These are phyloP conservation scores for Schizochytrium sp. DNA, from an alignment of 108 stramenopile species.

Conservation along the genomic window DNA sequence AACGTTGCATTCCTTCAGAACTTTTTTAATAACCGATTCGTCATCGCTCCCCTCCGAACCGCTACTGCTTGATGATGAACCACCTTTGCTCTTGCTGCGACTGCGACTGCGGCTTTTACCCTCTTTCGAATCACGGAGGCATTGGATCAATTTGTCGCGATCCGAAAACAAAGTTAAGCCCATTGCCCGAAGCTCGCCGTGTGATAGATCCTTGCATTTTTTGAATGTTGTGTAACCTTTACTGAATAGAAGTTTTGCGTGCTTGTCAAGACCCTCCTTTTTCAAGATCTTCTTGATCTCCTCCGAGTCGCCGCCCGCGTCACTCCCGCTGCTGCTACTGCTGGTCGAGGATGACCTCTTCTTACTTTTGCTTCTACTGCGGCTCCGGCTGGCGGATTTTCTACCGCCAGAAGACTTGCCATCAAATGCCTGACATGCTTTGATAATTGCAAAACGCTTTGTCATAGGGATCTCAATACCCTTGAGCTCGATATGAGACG, in stretches of 20 bases:
- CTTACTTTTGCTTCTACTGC: not conserved
- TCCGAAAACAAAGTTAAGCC: not conserved
- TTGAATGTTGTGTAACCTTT: constrained; percentile 26
- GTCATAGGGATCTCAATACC: not conserved
- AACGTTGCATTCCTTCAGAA: not conserved
- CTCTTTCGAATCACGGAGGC: not conserved
- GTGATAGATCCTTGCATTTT: constrained; percentile 36
- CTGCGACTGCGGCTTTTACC: constrained; percentile 32
- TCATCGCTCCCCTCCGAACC: not conserved
- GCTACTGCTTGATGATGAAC: not conserved
- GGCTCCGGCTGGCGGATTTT: not conserved
- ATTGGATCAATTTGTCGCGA: not conserved
- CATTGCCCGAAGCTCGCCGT: not conserved
- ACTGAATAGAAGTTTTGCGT: not conserved
- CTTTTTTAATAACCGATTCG: constrained; percentile 5
- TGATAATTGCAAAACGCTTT: not conserved
- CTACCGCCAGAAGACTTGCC: not conserved
- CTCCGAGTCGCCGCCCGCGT: not conserved
- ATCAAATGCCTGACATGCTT: not conserved
- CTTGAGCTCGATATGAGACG: not conserved
- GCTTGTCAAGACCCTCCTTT: not conserved
- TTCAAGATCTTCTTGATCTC: constrained; percentile 56
- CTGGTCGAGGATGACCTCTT: constrained; percentile 27
- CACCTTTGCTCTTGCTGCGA: constrained; percentile 46
- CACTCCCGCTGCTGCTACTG: not conserved